Evolutionary conservation across 2,329 filamentous ascomycete genomes (phyloP), one percentile per base, ranked within the genome.

Genomic region (Alternaria gansuensis): DNA sequence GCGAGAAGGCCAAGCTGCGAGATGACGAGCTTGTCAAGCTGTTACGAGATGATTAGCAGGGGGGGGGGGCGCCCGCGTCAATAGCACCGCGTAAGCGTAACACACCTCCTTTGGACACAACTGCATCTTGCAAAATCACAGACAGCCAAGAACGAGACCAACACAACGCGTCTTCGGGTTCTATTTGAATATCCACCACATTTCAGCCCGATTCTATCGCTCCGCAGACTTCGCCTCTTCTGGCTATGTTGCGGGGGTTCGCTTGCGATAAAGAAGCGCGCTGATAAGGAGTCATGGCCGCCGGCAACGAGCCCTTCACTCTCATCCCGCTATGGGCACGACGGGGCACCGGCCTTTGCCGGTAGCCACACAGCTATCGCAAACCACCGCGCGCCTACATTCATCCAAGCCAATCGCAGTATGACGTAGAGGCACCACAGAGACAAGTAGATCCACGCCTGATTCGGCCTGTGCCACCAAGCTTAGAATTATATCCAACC

Each of bases 21-120:
- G 75, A 96, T 94, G 77, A 90, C 86, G 79, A 98, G 91, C 87
- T 98, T 98, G 84, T 98, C 94, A 74, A 98, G 85, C 94, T 98
- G 70, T 64, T 17, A 52, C 60, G 33, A 46, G 46, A 56, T 39
- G 26, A 64, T 77, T 68, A 75, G 73, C 65, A 59, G 53, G 59
- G 58, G 58, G 46, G 53, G 59, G 58, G 58, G 46, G 46, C 11
- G 53, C 17, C 26, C 31, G 26, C 33, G 48, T 8, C 14, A 11
- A 29, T 13, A 33, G 40, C 28, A 53, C 37, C 34, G 31, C 23
- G 45, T 52, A 4, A 65, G 31, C 23, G 45, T 52, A 4, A 65
- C 72, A 51, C 63, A 76, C 75, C 71, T 77, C 75, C 59, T 75
- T 77, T 31, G 75, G 75, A 65, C 74, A 76, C 69, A 77, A 57